Percentiles rank a stretch among this genome's conserved stretches.
phyloP scores from a whole-genome alignment of 805 yeast species.

The Starmera caribaea region DNA sequence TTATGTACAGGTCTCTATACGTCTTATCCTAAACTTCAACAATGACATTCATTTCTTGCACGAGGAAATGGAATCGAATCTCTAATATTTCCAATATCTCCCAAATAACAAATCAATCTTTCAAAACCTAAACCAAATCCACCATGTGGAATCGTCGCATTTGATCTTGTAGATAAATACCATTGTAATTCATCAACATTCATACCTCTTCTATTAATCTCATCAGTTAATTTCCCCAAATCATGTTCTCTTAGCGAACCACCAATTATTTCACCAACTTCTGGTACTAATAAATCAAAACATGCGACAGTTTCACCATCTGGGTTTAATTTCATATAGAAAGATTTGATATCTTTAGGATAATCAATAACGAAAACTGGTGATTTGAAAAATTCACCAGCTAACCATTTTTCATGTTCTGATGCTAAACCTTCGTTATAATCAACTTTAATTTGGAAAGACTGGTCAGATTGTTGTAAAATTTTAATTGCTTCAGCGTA shows the following conservation, averaged over 20 bases:
- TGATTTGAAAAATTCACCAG: conserved; percentile 52
- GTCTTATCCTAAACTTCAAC: conserved; percentile 18
- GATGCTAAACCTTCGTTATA: conserved; percentile 74
- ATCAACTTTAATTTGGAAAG: conserved; percentile 33
- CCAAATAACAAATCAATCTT: conserved; percentile 63
- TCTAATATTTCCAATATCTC: conserved; percentile 68
- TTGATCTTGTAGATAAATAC: conserved; percentile 66
- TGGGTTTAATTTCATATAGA: conserved; percentile 68
- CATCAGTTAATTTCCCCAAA: conserved; percentile 33
- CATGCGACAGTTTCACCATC: conserved; percentile 67
- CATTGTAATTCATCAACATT: conserved; percentile 49
- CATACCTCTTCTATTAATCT: conserved; percentile 50
- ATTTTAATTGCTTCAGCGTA: conserved; percentile 68
- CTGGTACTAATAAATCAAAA: conserved; percentile 83
- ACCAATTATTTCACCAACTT: conserved; percentile 88
- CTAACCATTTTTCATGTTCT: conserved; percentile 88
- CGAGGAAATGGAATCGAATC: conserved; percentile 88
- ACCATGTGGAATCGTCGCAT: conserved; percentile 89
- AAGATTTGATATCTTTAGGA: conserved; percentile 73
- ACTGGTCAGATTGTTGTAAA: conserved; percentile 22
- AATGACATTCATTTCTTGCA: conserved; percentile 43
- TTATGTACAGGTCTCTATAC: no score
- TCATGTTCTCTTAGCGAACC: conserved; percentile 87
- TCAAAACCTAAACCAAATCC: conserved; percentile 97
- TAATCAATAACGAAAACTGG: conserved; percentile 91